Percentiles rank a stretch among this genome's conserved stretches.
Conservation (phyloP, 345 rosid species). For the Eucalyptus regnans region DNA sequence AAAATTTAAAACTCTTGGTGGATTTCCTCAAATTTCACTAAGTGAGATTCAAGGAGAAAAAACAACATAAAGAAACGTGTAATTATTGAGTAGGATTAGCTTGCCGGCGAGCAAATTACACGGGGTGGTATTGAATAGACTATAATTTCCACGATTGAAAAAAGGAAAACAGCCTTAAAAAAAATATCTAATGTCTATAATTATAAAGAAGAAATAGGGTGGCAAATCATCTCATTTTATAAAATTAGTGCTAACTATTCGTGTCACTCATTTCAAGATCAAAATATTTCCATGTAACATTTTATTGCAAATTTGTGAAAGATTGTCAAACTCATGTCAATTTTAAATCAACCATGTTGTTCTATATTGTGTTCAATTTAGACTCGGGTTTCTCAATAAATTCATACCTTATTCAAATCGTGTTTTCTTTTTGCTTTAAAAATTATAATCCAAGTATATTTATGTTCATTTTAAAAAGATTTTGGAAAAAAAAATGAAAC, state of each 20-base stretch:
- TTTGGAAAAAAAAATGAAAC: not conserved
- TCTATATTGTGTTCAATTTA: not conserved
- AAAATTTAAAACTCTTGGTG: not conserved
- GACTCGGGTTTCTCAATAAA: not conserved
- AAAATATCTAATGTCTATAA: not conserved
- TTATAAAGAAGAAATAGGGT: not conserved
- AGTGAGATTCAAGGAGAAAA: not conserved
- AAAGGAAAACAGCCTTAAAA: not conserved
- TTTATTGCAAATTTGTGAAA: not conserved
- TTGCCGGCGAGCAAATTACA: not conserved
- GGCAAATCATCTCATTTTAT: not conserved
- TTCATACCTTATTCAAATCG: not conserved
- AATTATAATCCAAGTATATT: not conserved
- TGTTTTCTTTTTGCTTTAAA: not conserved
- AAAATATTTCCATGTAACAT: not conserved
- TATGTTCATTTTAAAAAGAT: not conserved
- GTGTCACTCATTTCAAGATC: not conserved
- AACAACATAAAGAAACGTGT: not conserved
- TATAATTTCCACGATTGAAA: not conserved
- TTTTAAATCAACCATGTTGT: fast-evolving
- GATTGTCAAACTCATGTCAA: not conserved
- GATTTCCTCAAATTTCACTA: not conserved
- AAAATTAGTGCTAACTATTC: not conserved
- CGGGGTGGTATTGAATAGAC: not conserved
- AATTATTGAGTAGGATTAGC: not conserved